Evolutionary conservation across 78 protist genomes (phyloP).

Genomic region (Blattamonas nauphoetae): DNA sequence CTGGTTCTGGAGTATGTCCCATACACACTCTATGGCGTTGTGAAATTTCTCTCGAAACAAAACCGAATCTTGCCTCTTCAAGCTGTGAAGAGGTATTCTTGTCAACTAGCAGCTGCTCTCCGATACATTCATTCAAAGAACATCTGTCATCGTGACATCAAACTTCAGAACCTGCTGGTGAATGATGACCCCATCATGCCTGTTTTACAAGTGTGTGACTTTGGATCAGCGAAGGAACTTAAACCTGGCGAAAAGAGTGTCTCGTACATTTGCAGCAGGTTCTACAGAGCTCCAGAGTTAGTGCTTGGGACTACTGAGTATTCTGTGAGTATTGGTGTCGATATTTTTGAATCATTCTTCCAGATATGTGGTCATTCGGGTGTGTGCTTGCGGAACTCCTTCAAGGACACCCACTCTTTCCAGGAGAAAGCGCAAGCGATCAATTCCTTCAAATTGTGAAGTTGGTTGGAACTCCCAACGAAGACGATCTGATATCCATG

Average conservation of each 20-base stretch:
- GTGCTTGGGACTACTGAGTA: slow-evolving; percentile 94
- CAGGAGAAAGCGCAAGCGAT: slow-evolving; percentile 55
- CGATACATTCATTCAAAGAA: slow-evolving; percentile 55
- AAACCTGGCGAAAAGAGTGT: slow-evolving; percentile 87
- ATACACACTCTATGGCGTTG: slow-evolving; percentile 74
- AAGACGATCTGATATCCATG: not conserved
- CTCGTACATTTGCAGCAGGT: slow-evolving; percentile 91
- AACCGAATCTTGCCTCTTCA: slow-evolving; percentile 65
- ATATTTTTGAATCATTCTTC: slow-evolving; percentile 88
- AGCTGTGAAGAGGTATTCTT: slow-evolving; percentile 42
- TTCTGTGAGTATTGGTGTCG: slow-evolving; percentile 74
- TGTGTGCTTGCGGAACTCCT: not conserved
- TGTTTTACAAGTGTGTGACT: not conserved
- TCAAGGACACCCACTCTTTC: not conserved
- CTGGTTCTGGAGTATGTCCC: slow-evolving; percentile 96
- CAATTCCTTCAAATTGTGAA: slow-evolving; percentile 96
- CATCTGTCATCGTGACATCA: slow-evolving; percentile 87
- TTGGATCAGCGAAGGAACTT: not conserved
- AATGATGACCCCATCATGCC: no score
- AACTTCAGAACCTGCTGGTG: slow-evolving; percentile 52
- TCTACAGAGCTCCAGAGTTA: slow-evolving; percentile 73
- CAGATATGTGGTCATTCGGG: slow-evolving; percentile 33
- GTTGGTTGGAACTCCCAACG: slow-evolving; percentile 31
- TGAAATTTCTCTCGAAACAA: slow-evolving; percentile 56
- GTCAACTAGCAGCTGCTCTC: slow-evolving; percentile 82